These are phyloP conservation scores for Rickenella mellea DNA, from an alignment of 768 basidiomycete genomes.

Conservation along the genomic window DNA sequence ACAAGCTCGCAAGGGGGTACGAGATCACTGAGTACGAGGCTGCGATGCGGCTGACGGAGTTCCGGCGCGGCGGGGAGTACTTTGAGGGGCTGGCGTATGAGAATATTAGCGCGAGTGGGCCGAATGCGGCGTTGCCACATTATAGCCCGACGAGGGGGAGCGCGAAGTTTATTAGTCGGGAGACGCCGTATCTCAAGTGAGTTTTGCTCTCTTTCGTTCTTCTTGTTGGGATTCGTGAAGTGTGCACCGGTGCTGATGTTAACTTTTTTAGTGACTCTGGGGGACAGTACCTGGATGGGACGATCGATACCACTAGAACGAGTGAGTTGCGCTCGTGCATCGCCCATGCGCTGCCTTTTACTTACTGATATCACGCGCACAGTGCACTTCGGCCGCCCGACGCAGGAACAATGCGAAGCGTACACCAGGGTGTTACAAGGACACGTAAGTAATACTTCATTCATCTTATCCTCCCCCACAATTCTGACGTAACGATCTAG, in stretches of 20 bases:
- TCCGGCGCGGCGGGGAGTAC: slow-evolving; percentile 56
- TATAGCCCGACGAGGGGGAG: slow-evolving; percentile 68
- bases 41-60: slow-evolving; percentile 72
- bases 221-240: slow-evolving; percentile 5
- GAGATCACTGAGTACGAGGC: slow-evolving; percentile 91
- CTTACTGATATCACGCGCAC: slow-evolving; percentile 79
- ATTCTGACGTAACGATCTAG: slow-evolving; percentile 25
- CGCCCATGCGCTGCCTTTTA: neutral
- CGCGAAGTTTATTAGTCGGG: slow-evolving; percentile 65
- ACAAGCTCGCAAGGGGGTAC: slow-evolving; percentile 65
- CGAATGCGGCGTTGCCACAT: slow-evolving; percentile 93
- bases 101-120: slow-evolving; percentile 81
- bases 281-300: slow-evolving; percentile 83
- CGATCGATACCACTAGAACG: slow-evolving; percentile 44
- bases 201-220: slow-evolving; percentile 16
- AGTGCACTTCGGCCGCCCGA: slow-evolving; percentile 80
- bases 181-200: slow-evolving; percentile 84
- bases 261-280: slow-evolving; percentile 69
- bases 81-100: slow-evolving; percentile 85
- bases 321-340: neutral
- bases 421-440: slow-evolving; percentile 95
- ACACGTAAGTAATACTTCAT: slow-evolving; percentile 53
- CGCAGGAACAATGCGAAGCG: slow-evolving; percentile 79
- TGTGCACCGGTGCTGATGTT: slow-evolving; percentile 6
- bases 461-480: slow-evolving; percentile 10